Evolutionary conservation across 2,329 filamentous ascomycete genomes (phyloP), one percentile per base, ranked within the genome.

Genomic region (Hymenoscyphus repandus): DNA sequence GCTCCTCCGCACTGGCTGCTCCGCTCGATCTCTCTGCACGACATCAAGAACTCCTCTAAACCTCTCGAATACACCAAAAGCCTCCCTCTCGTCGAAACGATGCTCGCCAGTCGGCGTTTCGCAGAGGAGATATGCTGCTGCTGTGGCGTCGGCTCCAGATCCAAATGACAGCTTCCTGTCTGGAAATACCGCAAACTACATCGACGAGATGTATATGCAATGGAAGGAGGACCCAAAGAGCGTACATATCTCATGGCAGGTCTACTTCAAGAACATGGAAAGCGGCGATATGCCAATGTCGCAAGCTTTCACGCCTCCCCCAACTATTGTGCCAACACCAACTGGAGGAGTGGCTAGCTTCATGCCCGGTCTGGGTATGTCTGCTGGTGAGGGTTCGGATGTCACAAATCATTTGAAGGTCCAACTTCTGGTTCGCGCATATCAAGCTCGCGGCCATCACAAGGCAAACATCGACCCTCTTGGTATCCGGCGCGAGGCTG

Each of bases 231-330:
- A 99, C 64, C 91, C 93, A 47, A 80, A 83, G 64, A 96, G 89
- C 68, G 93, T 99, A 53, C 93, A 99, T 73, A 80, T 96, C 64
- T 99, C 93, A 70, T 99, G 93, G 93, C 92, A 96, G 75, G 85
- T 95, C 68, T 99, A 99, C 80, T 99, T 99, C 81, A 89, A 85
- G 75, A 99, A 99, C 75, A 96, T 99, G 88, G 93, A 99, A 77
- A 88, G 83, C 60, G 93, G 93, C 70, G 88, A 93, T 66, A 97
- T 99, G 90, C 92, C 92, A 68, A 90, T 95, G 68, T 93, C 92
- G 57, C 88, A 95, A 73, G 93, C 93, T 62, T 99, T 99, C 77
- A 90, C 90, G 60, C 91, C 93, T 60, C 93, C 93, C 42, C 93
- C 93, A 13, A 96, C 88, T 62, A 83, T 99, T 61, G 85, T 97